Conservation (phyloP, 192 early-diverging fungal genomes). For the Gamsiella multidivaricata region DNA sequence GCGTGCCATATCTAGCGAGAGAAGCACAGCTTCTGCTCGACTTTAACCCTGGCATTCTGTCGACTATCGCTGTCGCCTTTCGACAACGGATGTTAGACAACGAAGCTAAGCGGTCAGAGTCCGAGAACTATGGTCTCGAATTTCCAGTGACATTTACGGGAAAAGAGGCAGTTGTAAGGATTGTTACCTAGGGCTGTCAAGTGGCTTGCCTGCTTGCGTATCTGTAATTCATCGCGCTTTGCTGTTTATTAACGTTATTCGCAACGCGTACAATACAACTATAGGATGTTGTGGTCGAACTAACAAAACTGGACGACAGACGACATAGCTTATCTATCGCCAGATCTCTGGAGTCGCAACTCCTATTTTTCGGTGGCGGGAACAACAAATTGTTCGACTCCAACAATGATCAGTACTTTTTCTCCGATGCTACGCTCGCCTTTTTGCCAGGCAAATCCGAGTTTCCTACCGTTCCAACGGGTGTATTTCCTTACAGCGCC, state of each 20-base stretch:
- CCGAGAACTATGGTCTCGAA: constrained; percentile 68
- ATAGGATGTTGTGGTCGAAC: constrained; percentile 67
- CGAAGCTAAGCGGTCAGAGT: constrained; percentile 27
- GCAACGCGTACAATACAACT: not conserved
- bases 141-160: constrained; percentile 79
- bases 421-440: constrained; percentile 54
- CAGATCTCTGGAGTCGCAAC: constrained; percentile 78
- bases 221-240: not conserved
- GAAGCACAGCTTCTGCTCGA: constrained; percentile 24
- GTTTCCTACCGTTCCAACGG: constrained; percentile 32
- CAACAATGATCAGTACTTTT: constrained; percentile 75
- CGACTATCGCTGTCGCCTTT: constrained; percentile 37
- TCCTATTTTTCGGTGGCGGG: constrained; percentile 81
- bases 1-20: not conserved
- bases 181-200: no score
- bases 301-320: constrained; percentile 75
- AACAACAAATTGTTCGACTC: constrained; percentile 76
- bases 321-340: constrained; percentile 79
- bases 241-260: not conserved
- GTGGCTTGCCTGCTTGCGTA: not conserved
- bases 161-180: constrained; percentile 71
- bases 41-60: constrained; percentile 35
- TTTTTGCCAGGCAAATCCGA: constrained; percentile 35
- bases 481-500: constrained; percentile 39
- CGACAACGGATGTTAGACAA: constrained; percentile 38